Evolutionary conservation across 139 green algal genomes (phyloP).

Genomic region (Chlorella sp.): DNA sequence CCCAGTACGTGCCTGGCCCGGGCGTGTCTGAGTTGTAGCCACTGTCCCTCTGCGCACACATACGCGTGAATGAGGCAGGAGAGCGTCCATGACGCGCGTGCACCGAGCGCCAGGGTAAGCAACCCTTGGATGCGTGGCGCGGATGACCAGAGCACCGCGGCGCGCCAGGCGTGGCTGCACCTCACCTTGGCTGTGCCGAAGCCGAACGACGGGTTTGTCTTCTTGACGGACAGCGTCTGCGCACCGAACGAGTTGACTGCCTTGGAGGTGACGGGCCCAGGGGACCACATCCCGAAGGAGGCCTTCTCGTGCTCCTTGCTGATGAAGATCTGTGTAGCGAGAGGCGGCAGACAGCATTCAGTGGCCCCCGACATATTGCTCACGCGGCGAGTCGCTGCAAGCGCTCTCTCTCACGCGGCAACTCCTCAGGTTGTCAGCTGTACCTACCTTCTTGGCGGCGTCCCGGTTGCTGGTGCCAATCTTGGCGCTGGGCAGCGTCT

Average conservation of each 20-base stretch:
- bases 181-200: slow-evolving; percentile 52
- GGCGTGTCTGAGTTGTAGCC: too few species aligned
- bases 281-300: slow-evolving; percentile 34
- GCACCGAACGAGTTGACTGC: slow-evolving; percentile 26
- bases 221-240: slow-evolving; percentile 45
- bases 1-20: too few species aligned
- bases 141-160: too few species aligned
- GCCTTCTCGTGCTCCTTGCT: slow-evolving; percentile 61
- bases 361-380: not conserved
- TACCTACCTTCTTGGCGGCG: slow-evolving; percentile 39
- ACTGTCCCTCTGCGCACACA: too few species aligned
- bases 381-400: not conserved
- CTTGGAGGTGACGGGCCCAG: slow-evolving; percentile 41
- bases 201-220: slow-evolving; percentile 43
- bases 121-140: too few species aligned
- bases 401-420: not conserved
- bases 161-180: too few species aligned
- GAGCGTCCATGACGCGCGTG: too few species aligned
- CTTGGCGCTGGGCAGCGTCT: slow-evolving; percentile 40
- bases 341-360: not conserved
- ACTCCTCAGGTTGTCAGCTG: not conserved
- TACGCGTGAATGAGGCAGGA: too few species aligned
- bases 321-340: slow-evolving; percentile 47
- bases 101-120: too few species aligned
- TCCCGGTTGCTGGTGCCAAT: slow-evolving; percentile 51